These are phyloP conservation scores for Phaeotremella skinneri DNA, from an alignment of 768 basidiomycete species.

Conservation along the genomic window DNA sequence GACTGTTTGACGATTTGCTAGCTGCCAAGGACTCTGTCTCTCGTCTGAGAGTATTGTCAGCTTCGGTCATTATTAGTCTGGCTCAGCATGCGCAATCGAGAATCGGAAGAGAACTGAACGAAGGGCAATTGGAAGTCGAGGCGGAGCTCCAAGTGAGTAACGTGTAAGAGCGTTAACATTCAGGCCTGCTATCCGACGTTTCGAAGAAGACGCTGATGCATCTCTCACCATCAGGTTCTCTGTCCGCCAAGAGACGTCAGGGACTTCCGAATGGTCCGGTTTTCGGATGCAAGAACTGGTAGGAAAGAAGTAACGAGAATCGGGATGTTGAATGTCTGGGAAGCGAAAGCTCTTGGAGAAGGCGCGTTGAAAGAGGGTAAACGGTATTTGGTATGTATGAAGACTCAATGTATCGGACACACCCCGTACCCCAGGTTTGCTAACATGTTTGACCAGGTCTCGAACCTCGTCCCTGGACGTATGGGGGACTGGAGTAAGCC, in stretches of 20 bases:
- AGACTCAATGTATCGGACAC: background rate
- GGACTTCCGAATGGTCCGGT: slow-evolving; percentile 69
- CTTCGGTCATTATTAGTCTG: slow-evolving; percentile 34
- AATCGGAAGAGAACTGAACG: slow-evolving; percentile 21
- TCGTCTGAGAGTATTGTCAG: slow-evolving; percentile 55
- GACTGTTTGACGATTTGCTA: slow-evolving; percentile 66
- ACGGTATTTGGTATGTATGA: slow-evolving; percentile 62
- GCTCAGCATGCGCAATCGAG: slow-evolving; percentile 28
- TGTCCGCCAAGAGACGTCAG: slow-evolving; percentile 75
- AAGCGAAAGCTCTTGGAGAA: slow-evolving; percentile 60
- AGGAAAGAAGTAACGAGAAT: slow-evolving; percentile 58
- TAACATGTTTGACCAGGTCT: slow-evolving; percentile 54
- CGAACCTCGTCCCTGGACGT: slow-evolving; percentile 70
- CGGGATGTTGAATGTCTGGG: slow-evolving; percentile 83
- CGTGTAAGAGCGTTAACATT: background rate
- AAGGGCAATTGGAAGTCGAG: slow-evolving; percentile 63
- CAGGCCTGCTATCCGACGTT: slow-evolving; percentile 4
- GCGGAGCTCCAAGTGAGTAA: slow-evolving; percentile 66
- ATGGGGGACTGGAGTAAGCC: slow-evolving; percentile 69
- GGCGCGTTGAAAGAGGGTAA: slow-evolving; percentile 63
- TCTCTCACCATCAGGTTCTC: slow-evolving; percentile 51
- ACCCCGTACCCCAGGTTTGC: slow-evolving; percentile 12
- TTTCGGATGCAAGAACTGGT: slow-evolving; percentile 59
- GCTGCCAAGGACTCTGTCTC: slow-evolving; percentile 57
- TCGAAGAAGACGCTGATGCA: background rate